A percentile compares a stretch with the other conserved stretches of the same genome.
phyloP scores from a whole-genome alignment of 1,139 yeast genomes.

The Yueomyces sp. region DNA sequence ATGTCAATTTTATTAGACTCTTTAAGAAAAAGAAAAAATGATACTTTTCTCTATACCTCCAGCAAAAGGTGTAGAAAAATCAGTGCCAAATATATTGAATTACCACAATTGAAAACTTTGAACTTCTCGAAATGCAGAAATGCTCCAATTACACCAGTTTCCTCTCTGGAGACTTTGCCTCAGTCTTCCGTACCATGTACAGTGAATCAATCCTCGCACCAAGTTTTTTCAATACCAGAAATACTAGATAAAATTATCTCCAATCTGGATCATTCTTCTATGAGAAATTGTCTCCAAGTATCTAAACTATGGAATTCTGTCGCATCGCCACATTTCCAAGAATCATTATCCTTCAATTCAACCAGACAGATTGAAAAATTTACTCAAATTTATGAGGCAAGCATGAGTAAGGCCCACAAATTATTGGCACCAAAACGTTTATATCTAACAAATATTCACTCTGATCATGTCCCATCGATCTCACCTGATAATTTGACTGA shows the following conservation, averaged over 20 bases:
- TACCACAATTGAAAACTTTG: too few species aligned
- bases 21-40: too few species aligned
- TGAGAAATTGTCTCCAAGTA: slow-evolving; percentile 50
- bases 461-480: background rate
- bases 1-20: too few species aligned
- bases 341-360: slow-evolving; percentile 42
- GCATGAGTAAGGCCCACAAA: slow-evolving; percentile 1
- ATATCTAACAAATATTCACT: slow-evolving; percentile 37
- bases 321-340: slow-evolving; percentile 42
- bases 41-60: too few species aligned
- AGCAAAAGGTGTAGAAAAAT: too few species aligned
- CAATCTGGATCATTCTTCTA: background rate
- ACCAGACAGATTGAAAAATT: slow-evolving; percentile 37
- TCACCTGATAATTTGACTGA: slow-evolving; percentile 31
- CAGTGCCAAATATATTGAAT: too few species aligned
- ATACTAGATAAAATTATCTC: background rate
- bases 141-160: too few species aligned
- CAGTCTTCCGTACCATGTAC: too few species aligned
- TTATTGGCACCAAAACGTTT: slow-evolving; percentile 29
- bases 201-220: background rate
- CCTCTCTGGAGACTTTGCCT: too few species aligned
- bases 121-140: too few species aligned
- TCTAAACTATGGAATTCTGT: slow-evolving; percentile 52
- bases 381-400: slow-evolving; percentile 7
- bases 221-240: background rate